phyloP scores from a whole-genome alignment of 2,329 filamentous ascomycete species.

The Paracamarosporium sp. region DNA sequence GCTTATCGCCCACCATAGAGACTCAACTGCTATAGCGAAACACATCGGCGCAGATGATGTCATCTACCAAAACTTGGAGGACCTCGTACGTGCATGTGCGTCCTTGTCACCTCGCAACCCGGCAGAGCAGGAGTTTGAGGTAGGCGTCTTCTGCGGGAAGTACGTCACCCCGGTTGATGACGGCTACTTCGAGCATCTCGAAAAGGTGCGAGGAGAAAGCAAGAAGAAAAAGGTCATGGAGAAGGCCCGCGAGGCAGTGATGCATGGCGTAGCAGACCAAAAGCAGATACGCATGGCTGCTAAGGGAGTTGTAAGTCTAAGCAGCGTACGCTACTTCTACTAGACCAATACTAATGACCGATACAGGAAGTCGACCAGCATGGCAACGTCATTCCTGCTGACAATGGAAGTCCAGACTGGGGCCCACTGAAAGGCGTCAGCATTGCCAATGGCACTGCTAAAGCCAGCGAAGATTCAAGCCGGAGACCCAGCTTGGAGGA shows the following conservation, averaged over 20 bases:
- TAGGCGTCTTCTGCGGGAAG: slow-evolving; percentile 88
- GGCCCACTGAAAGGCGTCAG: slow-evolving; percentile 28
- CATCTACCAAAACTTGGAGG: slow-evolving; percentile 77
- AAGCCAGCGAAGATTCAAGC: slow-evolving; percentile 10
- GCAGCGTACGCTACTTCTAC: background rate
- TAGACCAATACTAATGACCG: slow-evolving; percentile 14
- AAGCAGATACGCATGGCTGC: slow-evolving; percentile 68
- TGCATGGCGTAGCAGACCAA: slow-evolving; percentile 67
- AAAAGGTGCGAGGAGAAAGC: slow-evolving; percentile 73
- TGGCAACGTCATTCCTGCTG: slow-evolving; percentile 64
- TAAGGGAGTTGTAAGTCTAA: slow-evolving; percentile 59
- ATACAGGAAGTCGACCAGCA: slow-evolving; percentile 57
- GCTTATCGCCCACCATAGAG: slow-evolving; percentile 73
- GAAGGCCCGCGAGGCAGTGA: slow-evolving; percentile 68
- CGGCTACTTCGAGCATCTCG: slow-evolving; percentile 83
- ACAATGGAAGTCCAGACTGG: slow-evolving; percentile 33
- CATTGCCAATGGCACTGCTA: slow-evolving; percentile 20
- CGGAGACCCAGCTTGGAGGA: slow-evolving; percentile 27
- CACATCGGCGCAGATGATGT: slow-evolving; percentile 78
- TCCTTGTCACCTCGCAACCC: slow-evolving; percentile 69
- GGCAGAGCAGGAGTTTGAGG: slow-evolving; percentile 74
- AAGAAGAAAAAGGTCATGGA: slow-evolving; percentile 71
- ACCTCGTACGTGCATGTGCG: slow-evolving; percentile 80
- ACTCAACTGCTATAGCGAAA: slow-evolving; percentile 65
- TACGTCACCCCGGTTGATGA: slow-evolving; percentile 82